A percentile compares a stretch with the other conserved stretches of the same genome.
These are phyloP conservation scores for Condylostoma magnum DNA, from an alignment of 169 alveolate genomes.

Conservation along the genomic window DNA sequence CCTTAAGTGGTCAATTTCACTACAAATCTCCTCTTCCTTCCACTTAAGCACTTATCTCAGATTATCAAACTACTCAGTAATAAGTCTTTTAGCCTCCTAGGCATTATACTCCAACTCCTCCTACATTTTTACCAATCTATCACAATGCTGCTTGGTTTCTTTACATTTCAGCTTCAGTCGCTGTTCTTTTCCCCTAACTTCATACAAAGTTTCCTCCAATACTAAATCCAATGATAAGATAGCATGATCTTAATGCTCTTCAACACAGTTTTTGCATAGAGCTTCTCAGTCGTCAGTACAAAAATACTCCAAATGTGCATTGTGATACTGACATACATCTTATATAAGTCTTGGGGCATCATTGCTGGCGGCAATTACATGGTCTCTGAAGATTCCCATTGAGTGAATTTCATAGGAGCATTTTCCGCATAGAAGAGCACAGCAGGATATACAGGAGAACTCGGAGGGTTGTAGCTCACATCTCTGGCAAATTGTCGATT, in stretches of 20 bases:
- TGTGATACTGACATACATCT: slow-evolving; percentile 11
- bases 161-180: neutral
- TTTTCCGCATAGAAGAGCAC: neutral
- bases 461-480: neutral
- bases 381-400: slow-evolving; percentile 1
- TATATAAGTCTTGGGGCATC: neutral
- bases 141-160: neutral
- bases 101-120: neutral
- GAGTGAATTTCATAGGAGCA: neutral
- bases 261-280: neutral
- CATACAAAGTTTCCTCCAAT: neutral
- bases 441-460: neutral
- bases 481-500: too few species aligned
- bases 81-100: neutral
- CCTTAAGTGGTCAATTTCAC: neutral
- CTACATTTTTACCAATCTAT: too few species aligned
- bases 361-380: neutral
- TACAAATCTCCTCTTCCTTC: slow-evolving; percentile 17
- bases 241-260: neutral
- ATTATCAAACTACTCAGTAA: neutral
- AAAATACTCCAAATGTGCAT: neutral
- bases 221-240: neutral
- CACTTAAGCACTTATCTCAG: neutral
- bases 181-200: neutral
- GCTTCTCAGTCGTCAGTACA: slow-evolving; percentile 21